Percentiles rank a stretch among this genome's conserved stretches.
These are phyloP conservation scores for Chenopodium suecicum DNA, from an alignment of 148 eudicot genomes.

Conservation along the genomic window DNA sequence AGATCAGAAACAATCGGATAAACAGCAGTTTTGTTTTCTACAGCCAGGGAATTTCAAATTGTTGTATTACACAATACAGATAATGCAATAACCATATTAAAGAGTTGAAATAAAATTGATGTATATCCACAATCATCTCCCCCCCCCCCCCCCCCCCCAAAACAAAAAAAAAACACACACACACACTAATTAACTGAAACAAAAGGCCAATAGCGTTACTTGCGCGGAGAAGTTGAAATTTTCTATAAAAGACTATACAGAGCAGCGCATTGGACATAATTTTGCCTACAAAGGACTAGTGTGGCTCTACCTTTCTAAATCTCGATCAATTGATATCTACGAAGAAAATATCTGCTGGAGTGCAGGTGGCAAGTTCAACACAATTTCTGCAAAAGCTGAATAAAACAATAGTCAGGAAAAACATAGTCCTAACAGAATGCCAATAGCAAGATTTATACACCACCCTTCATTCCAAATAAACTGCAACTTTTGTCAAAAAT, in stretches of 20 bases:
- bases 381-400: constrained; percentile 91
- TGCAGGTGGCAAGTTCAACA: constrained; percentile 74
- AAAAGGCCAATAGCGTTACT: not conserved
- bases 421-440: not conserved
- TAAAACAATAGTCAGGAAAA: constrained; percentile 12
- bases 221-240: not conserved
- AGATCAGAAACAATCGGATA: not conserved
- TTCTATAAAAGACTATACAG: constrained; percentile 9
- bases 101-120: not conserved
- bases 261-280: constrained; percentile 3
- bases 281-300: not conserved
- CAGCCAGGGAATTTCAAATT: not conserved
- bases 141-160: not conserved
- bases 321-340: constrained; percentile 8
- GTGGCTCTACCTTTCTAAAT: not conserved
- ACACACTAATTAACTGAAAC: not conserved
- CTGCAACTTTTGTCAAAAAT: too few relatives aligned
- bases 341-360: constrained; percentile 50
- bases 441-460: not conserved
- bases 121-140: not conserved
- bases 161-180: too few relatives aligned
- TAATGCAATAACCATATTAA: not conserved
- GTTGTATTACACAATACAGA: not conserved
- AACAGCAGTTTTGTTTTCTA: too few relatives aligned
- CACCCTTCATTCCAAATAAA: too few relatives aligned